Evolutionary conservation across 2,329 filamentous ascomycete species (phyloP).

Genomic region (Cyanodermella asteris): DNA sequence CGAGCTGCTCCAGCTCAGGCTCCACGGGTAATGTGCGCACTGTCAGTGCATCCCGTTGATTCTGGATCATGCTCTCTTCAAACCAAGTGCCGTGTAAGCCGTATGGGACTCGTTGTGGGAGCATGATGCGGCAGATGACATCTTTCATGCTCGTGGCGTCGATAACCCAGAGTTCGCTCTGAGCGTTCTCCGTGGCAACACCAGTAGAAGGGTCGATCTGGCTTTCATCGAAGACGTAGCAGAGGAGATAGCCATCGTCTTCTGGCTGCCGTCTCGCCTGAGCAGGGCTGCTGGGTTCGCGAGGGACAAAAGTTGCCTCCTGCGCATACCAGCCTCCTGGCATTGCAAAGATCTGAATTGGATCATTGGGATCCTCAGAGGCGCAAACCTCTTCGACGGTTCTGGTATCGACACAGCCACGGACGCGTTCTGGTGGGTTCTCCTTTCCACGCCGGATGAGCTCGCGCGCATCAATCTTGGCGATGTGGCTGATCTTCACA

Average conservation of each 20-base stretch:
- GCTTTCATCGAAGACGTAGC: conserved; percentile 47
- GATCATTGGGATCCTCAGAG: conserved; percentile 24
- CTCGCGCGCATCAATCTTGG: conserved; percentile 34
- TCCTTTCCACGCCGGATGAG: conserved; percentile 32
- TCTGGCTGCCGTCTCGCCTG: no score
- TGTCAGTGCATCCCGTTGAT: conserved; percentile 22
- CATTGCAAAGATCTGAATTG: conserved; percentile 39
- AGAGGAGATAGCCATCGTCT: conserved; percentile 45
- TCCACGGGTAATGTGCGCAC: conserved; percentile 9
- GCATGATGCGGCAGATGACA: conserved; percentile 32
- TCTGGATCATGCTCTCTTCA: conserved; percentile 26
- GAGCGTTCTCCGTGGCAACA: no score
- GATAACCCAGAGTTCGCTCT: conserved; percentile 46
- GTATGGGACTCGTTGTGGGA: conserved; percentile 49
- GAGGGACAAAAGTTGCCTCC: conserved; percentile 42
- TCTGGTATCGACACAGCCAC: conserved; percentile 40
- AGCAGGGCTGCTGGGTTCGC: conserved; percentile 15
- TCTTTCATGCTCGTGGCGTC: conserved; percentile 40
- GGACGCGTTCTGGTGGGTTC: conserved; percentile 26
- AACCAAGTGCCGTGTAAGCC: conserved; percentile 46
- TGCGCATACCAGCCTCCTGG: conserved; percentile 41
- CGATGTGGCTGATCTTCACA: conserved; percentile 43
- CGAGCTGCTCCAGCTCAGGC: no score
- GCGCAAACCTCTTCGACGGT: conserved; percentile 29
- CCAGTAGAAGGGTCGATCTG: conserved; percentile 33